These are phyloP conservation scores for Barbatosphaeria neglecta DNA, from an alignment of 495 filamentous ascomycete genomes.

Conservation along the genomic window DNA sequence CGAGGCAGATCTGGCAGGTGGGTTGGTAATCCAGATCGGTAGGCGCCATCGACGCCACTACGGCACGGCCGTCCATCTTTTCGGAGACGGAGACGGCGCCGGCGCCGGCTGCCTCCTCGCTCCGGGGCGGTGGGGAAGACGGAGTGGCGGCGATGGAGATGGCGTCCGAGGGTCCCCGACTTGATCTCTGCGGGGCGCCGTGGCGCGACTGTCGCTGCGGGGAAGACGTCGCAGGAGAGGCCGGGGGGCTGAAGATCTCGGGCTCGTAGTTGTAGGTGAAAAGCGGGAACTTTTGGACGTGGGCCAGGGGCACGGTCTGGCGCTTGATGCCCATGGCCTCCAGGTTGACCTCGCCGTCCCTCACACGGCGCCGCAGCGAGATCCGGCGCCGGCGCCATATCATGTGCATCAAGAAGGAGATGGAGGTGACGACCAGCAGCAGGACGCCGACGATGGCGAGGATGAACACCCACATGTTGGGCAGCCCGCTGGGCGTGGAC, in stretches of 20 bases:
- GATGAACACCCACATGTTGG: constrained; percentile 73
- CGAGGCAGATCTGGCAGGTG: constrained; percentile 75
- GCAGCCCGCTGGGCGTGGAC: constrained; percentile 31
- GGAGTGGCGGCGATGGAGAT: constrained; percentile 6
- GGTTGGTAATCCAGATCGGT: constrained; percentile 49
- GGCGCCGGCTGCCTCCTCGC: constrained; percentile 10
- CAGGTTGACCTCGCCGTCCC: constrained; percentile 64
- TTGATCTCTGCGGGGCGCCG: neutral
- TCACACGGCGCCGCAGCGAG: constrained; percentile 54
- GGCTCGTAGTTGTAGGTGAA: constrained; percentile 55
- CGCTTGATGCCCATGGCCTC: constrained; percentile 70
- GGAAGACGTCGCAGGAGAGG: neutral
- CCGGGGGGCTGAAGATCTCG: constrained; percentile 5
- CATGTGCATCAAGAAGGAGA: constrained; percentile 61
- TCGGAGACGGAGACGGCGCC: too few species aligned
- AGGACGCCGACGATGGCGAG: constrained; percentile 70
- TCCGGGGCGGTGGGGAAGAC: constrained; percentile 1
- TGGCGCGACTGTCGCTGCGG: neutral
- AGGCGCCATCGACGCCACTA: constrained; percentile 9
- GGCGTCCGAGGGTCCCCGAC: neutral
- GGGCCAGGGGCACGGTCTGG: constrained; percentile 54
- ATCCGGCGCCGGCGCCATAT: constrained; percentile 56
- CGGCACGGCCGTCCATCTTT: constrained; percentile 4
- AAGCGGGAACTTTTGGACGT: constrained; percentile 59
- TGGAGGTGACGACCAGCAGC: constrained; percentile 48